Base-by-base conservation (phyloP, 1,139 yeast species). In the Nakaseomyces glabratus region DNA sequence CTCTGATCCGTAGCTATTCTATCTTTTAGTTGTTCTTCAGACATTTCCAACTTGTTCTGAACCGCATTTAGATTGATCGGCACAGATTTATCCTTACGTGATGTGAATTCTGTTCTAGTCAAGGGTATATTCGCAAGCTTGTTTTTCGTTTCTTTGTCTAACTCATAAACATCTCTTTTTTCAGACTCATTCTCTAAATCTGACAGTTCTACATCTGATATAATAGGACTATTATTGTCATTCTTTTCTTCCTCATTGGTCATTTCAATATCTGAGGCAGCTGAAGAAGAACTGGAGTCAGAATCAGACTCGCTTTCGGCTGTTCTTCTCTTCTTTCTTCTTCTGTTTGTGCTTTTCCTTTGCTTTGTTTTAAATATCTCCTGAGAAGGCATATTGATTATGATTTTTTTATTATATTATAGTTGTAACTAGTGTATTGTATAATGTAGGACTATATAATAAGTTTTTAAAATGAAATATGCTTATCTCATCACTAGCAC, bases 301-400 rank as follows among this genome's bases (percentile, higher is more conserved):
- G 70, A 65, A 1, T 70, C 64, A 15, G 63, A 63, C 6, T 75
- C 69, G 16, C 65, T 65, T 21, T 72, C 73, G 37, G 77, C 82
- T 0, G 88, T 79, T 74, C 88, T 78, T 73, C 86, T 76, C 73
- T 77, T 79, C 69, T 79, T 79, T 53, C 79, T 65, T 45, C 81
- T 70, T 52, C 70, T 61, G 42, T 53, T 47, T 35, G 55, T 43
- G 31, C 50, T 38, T 15, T 26, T 26, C 21, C 18, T 26, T 34
- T 47, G 41, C 29, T 45, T 35, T 4, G 36, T 35, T 11, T 34
- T 36, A 25, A 36, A 38, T 17, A 42, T 38, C 34, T 51, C 51
- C 28, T 42, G 42, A 20, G 39, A 39, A 31, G 46, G 36, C 53
- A 49, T 47, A 12, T 4, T 37, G 15, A 20, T 12, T 20, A 30